Evolutionary conservation across 2,329 filamentous ascomycete genomes (phyloP), one percentile per base, ranked within the genome.

Genomic region (Trichoderma brevicompactum): DNA sequence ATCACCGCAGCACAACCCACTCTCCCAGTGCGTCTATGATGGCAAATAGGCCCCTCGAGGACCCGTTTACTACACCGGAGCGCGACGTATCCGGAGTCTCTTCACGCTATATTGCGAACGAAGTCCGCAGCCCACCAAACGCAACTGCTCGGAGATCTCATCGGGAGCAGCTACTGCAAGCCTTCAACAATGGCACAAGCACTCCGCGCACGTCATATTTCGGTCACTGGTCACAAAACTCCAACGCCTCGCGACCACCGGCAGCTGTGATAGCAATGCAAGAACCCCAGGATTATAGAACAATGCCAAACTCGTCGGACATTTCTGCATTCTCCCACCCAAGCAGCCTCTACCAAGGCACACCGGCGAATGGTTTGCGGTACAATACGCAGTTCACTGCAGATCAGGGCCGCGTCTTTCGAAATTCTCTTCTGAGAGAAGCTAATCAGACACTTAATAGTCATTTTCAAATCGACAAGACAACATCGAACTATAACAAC

Each of bases 311-410:
- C 66, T 73, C 73, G 10, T 78, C 79, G 1, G 71, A 72, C 5
- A 67, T 72, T 7, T 75, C 73, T 13, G 71, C 68, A 7, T 85
- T 85, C 68, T 82, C 83, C 13, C 77, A 84, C 64, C 74, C 77
- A 1, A 85, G 83, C 71, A 85, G 82, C 68, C 69, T 86, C 23
- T 84, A 82, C 65, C 79, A 78, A 46, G 80, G 83, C 40, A 83
- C 82, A 5, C 82, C 82, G 1, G 69, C 68, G 6, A 73, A 73
- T 43, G 72, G 70, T 13, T 64, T 67, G 7, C 58, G 54, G n/a
- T 69, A 68, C 64, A 69, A 68, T 7, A 65, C 69, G 36, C 64
- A 69, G 3, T 44, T 62, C 28, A 49, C 69, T 49, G 62, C 65
- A 10, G 68, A 69, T 8, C 63, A 67, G 52, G 64, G 60, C 5